phyloP scores from a whole-genome alignment of 192 early-diverging fungal genomes.

The Globomyces pollinis-pini region DNA sequence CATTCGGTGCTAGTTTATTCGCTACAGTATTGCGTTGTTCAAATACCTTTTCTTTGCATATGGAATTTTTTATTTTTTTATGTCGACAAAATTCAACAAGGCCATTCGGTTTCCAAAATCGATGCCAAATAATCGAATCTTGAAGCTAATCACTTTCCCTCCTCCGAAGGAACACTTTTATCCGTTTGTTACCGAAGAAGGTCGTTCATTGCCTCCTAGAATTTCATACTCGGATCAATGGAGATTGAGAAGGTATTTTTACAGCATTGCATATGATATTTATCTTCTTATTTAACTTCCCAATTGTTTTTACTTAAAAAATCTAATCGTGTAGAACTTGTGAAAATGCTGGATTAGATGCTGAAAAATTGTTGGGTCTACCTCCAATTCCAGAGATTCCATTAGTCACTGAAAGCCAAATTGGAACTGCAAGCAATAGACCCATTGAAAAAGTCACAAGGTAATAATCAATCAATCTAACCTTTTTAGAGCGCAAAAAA shows the following conservation, averaged over 20 bases:
- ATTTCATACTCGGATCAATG: neutral
- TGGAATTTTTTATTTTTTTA: neutral
- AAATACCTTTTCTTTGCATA: neutral
- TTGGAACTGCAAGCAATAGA: neutral
- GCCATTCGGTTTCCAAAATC: slow-evolving; percentile 1
- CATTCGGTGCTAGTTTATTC: too few relatives aligned
- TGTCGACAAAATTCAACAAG: neutral
- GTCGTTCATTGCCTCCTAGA: slow-evolving; percentile 3
- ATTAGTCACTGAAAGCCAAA: neutral
- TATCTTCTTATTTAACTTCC: too few relatives aligned
- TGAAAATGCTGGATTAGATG: neutral
- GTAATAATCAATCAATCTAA: neutral
- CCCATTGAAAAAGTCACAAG: slow-evolving; percentile 2
- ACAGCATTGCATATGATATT: too few relatives aligned
- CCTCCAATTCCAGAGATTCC: neutral
- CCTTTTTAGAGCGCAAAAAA: neutral
- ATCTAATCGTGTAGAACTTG: too few relatives aligned
- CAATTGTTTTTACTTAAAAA: too few relatives aligned
- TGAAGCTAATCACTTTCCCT: slow-evolving; percentile 8
- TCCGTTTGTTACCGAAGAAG: neutral
- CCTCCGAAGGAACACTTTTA: slow-evolving; percentile 7
- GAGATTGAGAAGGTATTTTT: slow-evolving; percentile 1
- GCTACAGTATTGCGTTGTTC: too few relatives aligned
- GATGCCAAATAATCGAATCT: slow-evolving; percentile 4
- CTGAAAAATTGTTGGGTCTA: neutral